Evolutionary conservation across 257 asterid species (phyloP), one percentile per base, ranked within the genome.

Genomic region (Leptodermis oblonga): DNA sequence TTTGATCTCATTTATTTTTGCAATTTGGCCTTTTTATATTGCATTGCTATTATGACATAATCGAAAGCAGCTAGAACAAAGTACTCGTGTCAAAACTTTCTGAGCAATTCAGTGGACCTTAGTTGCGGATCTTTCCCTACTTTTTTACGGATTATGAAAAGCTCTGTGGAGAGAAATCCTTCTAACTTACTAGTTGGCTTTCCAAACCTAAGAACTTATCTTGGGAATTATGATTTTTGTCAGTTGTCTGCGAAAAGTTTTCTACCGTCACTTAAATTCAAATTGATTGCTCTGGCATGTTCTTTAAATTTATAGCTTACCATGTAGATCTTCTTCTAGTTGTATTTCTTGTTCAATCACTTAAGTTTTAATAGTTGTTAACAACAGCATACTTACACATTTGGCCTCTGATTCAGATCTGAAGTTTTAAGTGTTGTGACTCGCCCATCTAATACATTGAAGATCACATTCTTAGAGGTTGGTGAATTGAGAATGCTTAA

Each of bases 381-480:
- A 65, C 54, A 43, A 69, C 74, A 56, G 31, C 67, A 67, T 67
- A 67, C 52, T 76, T 66, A 70, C 78, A 55, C 62, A 54, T 61
- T 69, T 78, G 73, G 58, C 68, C 73, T 86, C 56, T 77, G 78
- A 66, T 67, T 67, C 95, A 92, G 98, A 76, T 87, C 87, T 68
- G 98, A 92, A 86, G 96, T 92, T 70, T 58, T 92, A 48, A 86
- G 92, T 62, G 98, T 90, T 74, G 82, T 92, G 54, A 70, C 87
- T 80, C 92, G 90, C 70, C 88, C 98, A 39, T 74, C 95, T 72
- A 92, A 84, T 84, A 85, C 77, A 82, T 95, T 92, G 64, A 90
- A 92, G 89, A 87, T 90, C 84, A 92, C 98, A 79, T 92, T 92
- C 84, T 80, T 92, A 77, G 96, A 92, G 97, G 97, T 92, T 78